Evolutionary conservation across 2,329 filamentous ascomycete genomes (phyloP), one percentile per base, ranked within the genome.

Genomic region (Catunica adiposa): DNA sequence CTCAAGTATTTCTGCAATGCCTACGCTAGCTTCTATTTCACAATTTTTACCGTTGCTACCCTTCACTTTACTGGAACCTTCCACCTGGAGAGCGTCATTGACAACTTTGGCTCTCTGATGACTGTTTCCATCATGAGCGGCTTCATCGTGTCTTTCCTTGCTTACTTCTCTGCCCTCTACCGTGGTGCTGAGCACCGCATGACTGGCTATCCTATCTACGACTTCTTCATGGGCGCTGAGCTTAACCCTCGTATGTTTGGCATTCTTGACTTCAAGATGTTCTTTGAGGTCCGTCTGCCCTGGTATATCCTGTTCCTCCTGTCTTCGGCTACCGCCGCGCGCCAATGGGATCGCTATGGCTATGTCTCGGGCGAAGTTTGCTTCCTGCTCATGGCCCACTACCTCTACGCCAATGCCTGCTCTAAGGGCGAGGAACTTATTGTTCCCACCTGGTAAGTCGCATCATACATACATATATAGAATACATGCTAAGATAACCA

Each of bases 1-100:
- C 77, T 98, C 58, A 77, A 78, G 60, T 98, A 98, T 75, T 96
- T 90, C 73, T 98, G 92, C 78, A 95, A 89, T 47, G 92, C 82
- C 59, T 83, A 90, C 63, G 79, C 75, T 70, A 90, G 86, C 59
- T 88, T 94, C 68, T 98, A 95, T 72, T 78, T 82, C 47, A 97
- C 87, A 61, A 85, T 96, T 62, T 73, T 75, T 8, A 69, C 88
- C 37, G 80, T 83, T 40, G 72, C 78, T n/a, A 70, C 66, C 6
- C 77, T 97, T 54, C 92, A 98, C 70, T 80, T 85, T 65, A 84
- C 83, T 14, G 88, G 88, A 26, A 62, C 89, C 58, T 97, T 96
- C 77, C 87, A 83, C 61, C 75, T 98, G 53, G 92, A 95, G 71
- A 94, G 82, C 40, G 78, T 96, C 63, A 82, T 98, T 61, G 92